Conservation (phyloP, 1,284 basidiomycete species). For the Ustilago esculenta region DNA sequence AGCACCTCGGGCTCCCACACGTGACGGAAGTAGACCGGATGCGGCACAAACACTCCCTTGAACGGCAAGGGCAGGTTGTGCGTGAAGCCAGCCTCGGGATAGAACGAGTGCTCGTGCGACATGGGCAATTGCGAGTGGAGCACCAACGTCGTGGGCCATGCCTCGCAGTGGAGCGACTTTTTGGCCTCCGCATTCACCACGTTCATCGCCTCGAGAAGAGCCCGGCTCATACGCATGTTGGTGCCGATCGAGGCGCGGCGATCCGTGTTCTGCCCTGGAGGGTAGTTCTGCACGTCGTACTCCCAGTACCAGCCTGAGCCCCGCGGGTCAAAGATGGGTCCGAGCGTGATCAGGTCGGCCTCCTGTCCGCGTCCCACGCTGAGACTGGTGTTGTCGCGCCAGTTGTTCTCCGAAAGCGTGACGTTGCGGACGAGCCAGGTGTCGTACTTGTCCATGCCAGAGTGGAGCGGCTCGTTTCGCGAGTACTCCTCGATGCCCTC, state of each 20-base stretch:
- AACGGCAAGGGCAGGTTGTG: conserved; percentile 64
- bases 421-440: conserved; percentile 65
- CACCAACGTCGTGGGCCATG: conserved; percentile 66
- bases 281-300: conserved; percentile 67
- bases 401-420: conserved; percentile 60
- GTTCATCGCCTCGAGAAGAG: conserved; percentile 66
- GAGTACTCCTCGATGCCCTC: conserved; percentile 65
- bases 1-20: conserved; percentile 64
- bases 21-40: conserved; percentile 67
- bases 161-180: conserved; percentile 66
- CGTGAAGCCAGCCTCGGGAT: conserved; percentile 65
- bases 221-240: conserved; percentile 66
- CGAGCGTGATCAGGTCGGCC: conserved; percentile 66
- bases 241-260: conserved; percentile 66
- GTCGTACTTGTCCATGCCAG: conserved; percentile 67
- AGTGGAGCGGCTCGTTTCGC: conserved; percentile 61
- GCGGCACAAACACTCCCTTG: conserved; percentile 66
- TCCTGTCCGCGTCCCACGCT: conserved; percentile 58
- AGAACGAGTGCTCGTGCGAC: conserved; percentile 64
- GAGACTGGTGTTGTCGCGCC: conserved; percentile 53
- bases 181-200: conserved; percentile 67
- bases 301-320: conserved; percentile 67
- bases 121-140: conserved; percentile 65
- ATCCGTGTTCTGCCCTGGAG: conserved; percentile 59
- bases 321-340: conserved; percentile 66